Conservation (phyloP, 495 filamentous ascomycete species). For the Penicillium salamii region DNA sequence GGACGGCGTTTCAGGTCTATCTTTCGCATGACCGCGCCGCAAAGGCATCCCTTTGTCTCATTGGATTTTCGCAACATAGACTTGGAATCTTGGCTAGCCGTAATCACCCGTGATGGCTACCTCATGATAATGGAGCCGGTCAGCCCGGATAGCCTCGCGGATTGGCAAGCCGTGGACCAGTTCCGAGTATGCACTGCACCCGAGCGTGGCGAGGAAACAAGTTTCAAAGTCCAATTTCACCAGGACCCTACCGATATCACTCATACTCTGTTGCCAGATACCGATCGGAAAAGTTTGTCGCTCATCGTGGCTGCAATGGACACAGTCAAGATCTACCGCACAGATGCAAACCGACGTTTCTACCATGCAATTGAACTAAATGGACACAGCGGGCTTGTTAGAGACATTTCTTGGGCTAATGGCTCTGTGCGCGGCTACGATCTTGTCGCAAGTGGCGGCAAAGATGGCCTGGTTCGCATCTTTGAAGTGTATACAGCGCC, state of each 20-base stretch:
- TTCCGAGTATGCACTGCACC: constrained; percentile 60
- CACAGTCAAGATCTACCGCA: constrained; percentile 74
- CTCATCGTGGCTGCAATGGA: constrained; percentile 84
- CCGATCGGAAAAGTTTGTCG: constrained; percentile 67
- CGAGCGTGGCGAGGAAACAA: constrained; percentile 74
- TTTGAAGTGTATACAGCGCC: constrained; percentile 68
- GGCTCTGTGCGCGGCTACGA: constrained; percentile 85
- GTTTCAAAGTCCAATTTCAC: constrained; percentile 82
- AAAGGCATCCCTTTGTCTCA: constrained; percentile 66
- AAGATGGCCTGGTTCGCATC: constrained; percentile 83
- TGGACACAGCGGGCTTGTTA: constrained; percentile 71
- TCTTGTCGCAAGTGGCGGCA: constrained; percentile 85
- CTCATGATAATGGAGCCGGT: constrained; percentile 82
- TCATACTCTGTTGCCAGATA: constrained; percentile 69
- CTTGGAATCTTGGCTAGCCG: constrained; percentile 74
- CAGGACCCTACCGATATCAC: constrained; percentile 78
- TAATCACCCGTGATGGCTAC: constrained; percentile 76
- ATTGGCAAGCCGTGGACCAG: constrained; percentile 72
- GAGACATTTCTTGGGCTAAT: constrained; percentile 90
- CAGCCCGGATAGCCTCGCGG: constrained; percentile 74
- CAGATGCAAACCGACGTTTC: constrained; percentile 63
- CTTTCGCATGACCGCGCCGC: constrained; percentile 52
- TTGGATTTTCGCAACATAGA: constrained; percentile 76
- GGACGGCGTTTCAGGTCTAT: constrained; percentile 75
- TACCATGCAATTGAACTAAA: constrained; percentile 74